phyloP scores from a whole-genome alignment of 768 basidiomycete species.

The Macrolepiota albuminosa region DNA sequence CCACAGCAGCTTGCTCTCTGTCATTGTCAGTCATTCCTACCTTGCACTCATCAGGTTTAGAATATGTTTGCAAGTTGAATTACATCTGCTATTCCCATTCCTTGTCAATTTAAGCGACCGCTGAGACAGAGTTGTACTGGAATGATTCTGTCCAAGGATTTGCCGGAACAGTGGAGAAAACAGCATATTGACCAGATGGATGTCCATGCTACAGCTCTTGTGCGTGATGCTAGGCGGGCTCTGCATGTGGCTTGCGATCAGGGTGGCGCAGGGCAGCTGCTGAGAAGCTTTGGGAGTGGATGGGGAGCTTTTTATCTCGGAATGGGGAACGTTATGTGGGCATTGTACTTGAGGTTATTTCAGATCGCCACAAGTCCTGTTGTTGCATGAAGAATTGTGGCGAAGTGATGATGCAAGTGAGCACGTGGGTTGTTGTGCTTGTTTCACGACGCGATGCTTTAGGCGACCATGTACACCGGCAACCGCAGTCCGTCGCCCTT shows the following conservation, averaged over 20 bases:
- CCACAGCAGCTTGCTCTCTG: not conserved
- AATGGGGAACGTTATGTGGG: no score
- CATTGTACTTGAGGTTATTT: no score
- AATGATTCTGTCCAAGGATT: not conserved
- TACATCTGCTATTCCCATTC: not conserved
- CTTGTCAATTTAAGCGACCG: not conserved
- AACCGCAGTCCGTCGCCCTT: constrained; percentile 16
- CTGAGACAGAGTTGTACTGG: not conserved
- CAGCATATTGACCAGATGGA: not conserved
- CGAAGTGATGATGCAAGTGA: not conserved
- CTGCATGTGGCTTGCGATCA: not conserved
- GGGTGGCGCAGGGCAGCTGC: not conserved
- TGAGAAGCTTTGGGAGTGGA: not conserved
- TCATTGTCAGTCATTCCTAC: no score
- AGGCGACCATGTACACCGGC: constrained; percentile 6
- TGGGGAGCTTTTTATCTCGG: not conserved
- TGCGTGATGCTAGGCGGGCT: not conserved
- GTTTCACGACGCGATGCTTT: constrained; percentile 5
- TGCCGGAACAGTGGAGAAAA: not conserved
- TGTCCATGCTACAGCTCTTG: not conserved
- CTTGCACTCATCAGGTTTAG: not conserved
- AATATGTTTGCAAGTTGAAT: not conserved
- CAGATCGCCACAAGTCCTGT: no score
- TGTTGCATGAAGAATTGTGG: no score
- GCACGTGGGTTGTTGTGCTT: not conserved